Evolutionary conservation across 495 filamentous ascomycete species (phyloP), one percentile per base, ranked within the genome.

Genomic region (Penicillium canescens): DNA sequence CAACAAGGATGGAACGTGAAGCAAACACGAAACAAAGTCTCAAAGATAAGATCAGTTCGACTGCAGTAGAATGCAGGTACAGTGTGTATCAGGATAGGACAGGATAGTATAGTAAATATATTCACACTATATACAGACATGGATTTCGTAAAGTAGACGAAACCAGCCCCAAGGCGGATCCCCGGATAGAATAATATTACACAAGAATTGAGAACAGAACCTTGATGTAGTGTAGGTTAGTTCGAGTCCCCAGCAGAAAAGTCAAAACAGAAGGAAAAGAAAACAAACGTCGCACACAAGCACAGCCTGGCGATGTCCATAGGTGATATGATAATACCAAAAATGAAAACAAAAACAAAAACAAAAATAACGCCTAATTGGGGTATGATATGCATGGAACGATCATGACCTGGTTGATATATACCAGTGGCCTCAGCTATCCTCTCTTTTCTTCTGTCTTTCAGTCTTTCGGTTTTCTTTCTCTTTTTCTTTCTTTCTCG

Each of bases 381-480:
- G 57, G 60, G 63, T 63, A 66, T 66, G 60, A 56, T 58, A 66
- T 66, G 57, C 56, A 59, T 61, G 37, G 42, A 61, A 59, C 50
- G 56, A 57, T 60, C 62, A 58, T 63, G 51, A 54, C 41, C 50
- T 50, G 55, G 24, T 53, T 60, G 41, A 47, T 55, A 54, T 60
- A 50, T 57, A 60, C 49, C 54, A 39, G 61, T 51, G 52, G 45
- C 42, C 51, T 45, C 51, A 52, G 33, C 44, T 31, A 24, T n/a
- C 21, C 20, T 28, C 23, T 46, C 20, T 40, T 54, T 55, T 61
- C 54, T 31, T 26, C 24, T 1, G 24, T 26, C 9, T 5, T 31
- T 31, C 28, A 10, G 7, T 4, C 2, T 10, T 8, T 31, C 28
- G 7, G 5, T 31, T 31, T 31, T 31, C 28, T 31, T 37, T 49